Conservation (phyloP, 805 yeast genomes). For the Ogataea henricii region DNA sequence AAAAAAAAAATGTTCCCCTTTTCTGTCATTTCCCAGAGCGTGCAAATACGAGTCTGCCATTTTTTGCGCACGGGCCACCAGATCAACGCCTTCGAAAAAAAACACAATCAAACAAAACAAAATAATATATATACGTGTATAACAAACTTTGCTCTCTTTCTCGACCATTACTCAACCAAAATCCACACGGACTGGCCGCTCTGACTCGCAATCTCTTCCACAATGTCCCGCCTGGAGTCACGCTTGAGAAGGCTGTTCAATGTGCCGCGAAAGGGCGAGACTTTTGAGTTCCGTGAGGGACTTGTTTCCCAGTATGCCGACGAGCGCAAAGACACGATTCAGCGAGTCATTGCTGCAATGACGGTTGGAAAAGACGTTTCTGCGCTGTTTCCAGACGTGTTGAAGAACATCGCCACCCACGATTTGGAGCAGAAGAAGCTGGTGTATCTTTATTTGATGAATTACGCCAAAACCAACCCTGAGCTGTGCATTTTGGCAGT, state of each 20-base stretch:
- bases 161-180: background rate
- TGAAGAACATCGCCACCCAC: slow-evolving; percentile 94
- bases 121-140: background rate
- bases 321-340: slow-evolving; percentile 95
- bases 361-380: slow-evolving; percentile 97
- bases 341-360: slow-evolving; percentile 97
- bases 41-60: background rate
- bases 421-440: slow-evolving; percentile 96
- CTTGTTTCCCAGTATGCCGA: slow-evolving; percentile 92
- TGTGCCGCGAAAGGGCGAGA: slow-evolving; percentile 67
- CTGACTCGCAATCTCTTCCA: slow-evolving; percentile 9
- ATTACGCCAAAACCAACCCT: slow-evolving; percentile 95
- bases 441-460: slow-evolving; percentile 93
- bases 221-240: slow-evolving; percentile 43
- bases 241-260: slow-evolving; percentile 58
- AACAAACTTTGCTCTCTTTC: background rate
- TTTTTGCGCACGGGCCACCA: background rate
- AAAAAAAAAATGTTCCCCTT: background rate
- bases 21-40: background rate
- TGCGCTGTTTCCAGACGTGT: slow-evolving; percentile 89
- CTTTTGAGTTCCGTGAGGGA: slow-evolving; percentile 88
- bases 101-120: background rate
- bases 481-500: slow-evolving; percentile 95
- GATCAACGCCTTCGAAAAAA: too few species aligned
- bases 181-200: background rate